Evolutionary conservation across 495 filamentous ascomycete genomes (phyloP), one percentile per base, ranked within the genome.

Genomic region (Hypomontagnella submonticulosa): DNA sequence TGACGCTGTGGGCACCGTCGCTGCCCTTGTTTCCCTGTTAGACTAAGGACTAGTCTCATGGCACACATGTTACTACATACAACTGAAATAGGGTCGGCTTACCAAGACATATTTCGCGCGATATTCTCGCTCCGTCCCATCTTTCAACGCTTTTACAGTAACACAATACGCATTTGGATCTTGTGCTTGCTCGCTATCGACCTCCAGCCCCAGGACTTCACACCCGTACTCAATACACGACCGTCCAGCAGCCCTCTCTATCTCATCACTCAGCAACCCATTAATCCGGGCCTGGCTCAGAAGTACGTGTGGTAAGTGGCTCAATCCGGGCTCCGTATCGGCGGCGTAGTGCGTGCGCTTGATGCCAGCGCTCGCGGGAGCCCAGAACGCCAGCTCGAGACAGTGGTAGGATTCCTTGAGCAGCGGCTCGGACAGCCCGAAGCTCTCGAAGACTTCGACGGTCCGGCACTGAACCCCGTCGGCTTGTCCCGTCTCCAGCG

Each of bases 401-500:
- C 89, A 84, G 70, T 90, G 89, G 57, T 89, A 92, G 0, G 87
- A 81, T 66, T 93, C 89, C 10, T 83, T 82, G n/a, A 93, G 81
- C 20, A 93, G 70, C 36, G 87, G 82, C 53, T 92, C 90, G 0
- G 84, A 81, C 10, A 94, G 75, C 0, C 90, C 89, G 43, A 93
- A 92, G 32, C 85, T 88, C 63, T 95, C 89, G 50, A 92, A 89
- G 41, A 96, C 87, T 71, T 95, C 91, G 8, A 92, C 85, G 0
- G 90, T 91, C 1, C 91, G 89, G 58, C 87, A 88, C 75, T 95
- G 91, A 9, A 93, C 83, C 0, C 91, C 91, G 51, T 94, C 91
- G 1, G 91, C 91, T 70, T 93, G 89, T n/a, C 91, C 91, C 34
- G 84, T 80, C 48, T 80, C 64, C 57, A 92, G 80, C 1, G 85